Conservation (phyloP, 208 protist genomes). For the Trypanosoma mega region DNA sequence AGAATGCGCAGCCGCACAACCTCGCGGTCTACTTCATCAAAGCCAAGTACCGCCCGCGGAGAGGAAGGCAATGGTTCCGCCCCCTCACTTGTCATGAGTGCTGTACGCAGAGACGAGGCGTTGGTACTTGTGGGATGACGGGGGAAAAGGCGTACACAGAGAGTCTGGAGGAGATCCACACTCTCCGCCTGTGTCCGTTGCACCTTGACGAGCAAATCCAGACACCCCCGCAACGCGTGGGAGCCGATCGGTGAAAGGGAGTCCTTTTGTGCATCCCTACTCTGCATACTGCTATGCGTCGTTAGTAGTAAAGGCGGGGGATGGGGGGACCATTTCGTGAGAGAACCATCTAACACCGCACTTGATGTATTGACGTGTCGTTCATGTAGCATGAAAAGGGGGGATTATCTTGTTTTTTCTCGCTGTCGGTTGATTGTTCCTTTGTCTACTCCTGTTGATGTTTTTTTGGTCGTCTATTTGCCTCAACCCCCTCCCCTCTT, state of each 20-base stretch:
- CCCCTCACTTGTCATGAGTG: too few relatives aligned
- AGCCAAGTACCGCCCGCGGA: slow-evolving; percentile 9
- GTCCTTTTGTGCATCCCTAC: background rate
- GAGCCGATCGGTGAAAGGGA: background rate
- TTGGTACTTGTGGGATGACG: background rate
- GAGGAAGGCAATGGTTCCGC: too few relatives aligned
- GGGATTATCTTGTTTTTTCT: too few relatives aligned
- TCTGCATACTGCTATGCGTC: background rate
- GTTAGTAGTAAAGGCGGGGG: background rate
- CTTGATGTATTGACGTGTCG: too few relatives aligned
- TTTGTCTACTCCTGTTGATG: too few relatives aligned
- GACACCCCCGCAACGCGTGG: slow-evolving; percentile 2
- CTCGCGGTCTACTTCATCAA: slow-evolving; percentile 18
- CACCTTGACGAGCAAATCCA: slow-evolving; percentile 19
- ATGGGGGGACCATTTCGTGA: too few relatives aligned
- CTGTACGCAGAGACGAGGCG: background rate
- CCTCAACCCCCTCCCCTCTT: too few relatives aligned
- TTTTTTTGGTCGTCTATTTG: too few relatives aligned
- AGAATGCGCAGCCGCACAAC: slow-evolving; percentile 22
- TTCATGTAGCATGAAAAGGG: too few relatives aligned
- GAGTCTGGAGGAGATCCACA: slow-evolving; percentile 2
- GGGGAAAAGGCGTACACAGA: slow-evolving; percentile 15
- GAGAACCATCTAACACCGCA: too few relatives aligned
- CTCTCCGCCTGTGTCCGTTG: slow-evolving; percentile 20
- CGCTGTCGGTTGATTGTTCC: too few relatives aligned